Conservation (phyloP, 2,329 filamentous ascomycete genomes). For the Botrytis paeoniae region DNA sequence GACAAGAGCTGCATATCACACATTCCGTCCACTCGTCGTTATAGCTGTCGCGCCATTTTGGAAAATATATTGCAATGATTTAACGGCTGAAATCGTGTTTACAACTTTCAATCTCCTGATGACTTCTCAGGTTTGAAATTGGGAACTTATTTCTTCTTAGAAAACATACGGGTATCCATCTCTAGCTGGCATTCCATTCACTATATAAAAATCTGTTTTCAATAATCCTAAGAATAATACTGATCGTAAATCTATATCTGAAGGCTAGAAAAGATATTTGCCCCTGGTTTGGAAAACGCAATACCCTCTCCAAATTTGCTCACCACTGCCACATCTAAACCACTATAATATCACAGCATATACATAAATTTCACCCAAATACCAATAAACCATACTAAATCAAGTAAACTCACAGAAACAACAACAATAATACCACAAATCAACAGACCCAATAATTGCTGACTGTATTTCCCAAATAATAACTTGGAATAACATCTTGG, state of each 20-base stretch:
- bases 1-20: too few relatives aligned
- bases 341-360: background rate
- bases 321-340: background rate
- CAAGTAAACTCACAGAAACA: background rate
- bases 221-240: background rate
- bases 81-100: too few relatives aligned
- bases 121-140: too few relatives aligned
- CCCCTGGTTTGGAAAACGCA: background rate
- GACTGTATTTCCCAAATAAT: background rate
- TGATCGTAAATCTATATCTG: background rate
- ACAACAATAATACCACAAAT: background rate
- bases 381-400: background rate
- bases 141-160: too few relatives aligned
- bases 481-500: background rate
- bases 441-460: background rate
- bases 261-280: background rate
- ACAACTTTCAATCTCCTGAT: too few relatives aligned
- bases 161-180: too few relatives aligned
- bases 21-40: background rate
- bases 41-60: rapidly evolving
- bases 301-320: background rate
- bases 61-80: background rate
- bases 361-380: background rate
- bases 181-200: too few relatives aligned
- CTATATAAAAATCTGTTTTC: background rate